A percentile compares a stretch with the other conserved stretches of the same genome.
Conservation (phyloP, 2,329 filamentous ascomycete genomes). For the Fusarium devonianum region DNA sequence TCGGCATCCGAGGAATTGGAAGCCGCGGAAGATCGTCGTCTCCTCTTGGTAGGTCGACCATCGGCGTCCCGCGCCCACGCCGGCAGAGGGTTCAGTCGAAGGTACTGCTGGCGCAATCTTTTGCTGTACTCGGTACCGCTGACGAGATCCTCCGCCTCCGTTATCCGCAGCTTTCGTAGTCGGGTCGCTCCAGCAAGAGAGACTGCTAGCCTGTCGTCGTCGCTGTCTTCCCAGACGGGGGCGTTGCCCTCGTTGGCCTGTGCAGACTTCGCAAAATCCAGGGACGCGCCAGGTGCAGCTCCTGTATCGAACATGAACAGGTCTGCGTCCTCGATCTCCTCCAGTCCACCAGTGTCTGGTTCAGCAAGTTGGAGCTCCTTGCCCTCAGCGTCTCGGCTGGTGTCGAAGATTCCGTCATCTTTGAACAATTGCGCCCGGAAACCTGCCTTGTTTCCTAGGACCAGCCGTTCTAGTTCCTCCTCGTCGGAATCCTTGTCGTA, state of each 20-base stretch:
- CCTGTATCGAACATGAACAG: slow-evolving; percentile 85
- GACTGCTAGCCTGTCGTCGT: slow-evolving; percentile 86
- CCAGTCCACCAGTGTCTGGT: slow-evolving; percentile 61
- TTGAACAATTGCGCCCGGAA: slow-evolving; percentile 78
- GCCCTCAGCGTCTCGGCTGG: slow-evolving; percentile 46
- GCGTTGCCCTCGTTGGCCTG: slow-evolving; percentile 48
- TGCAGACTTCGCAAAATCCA: slow-evolving; percentile 42
- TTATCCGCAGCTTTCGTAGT: slow-evolving; percentile 81
- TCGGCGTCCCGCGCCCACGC: slow-evolving; percentile 65
- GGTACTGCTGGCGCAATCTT: slow-evolving; percentile 80
- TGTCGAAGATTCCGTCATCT: slow-evolving; percentile 52
- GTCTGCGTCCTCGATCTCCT: slow-evolving; percentile 75
- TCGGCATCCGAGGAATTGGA: slow-evolving; percentile 62
- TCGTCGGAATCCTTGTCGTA: slow-evolving; percentile 81
- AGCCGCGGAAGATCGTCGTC: slow-evolving; percentile 59
- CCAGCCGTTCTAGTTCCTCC: slow-evolving; percentile 83
- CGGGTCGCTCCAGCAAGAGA: slow-evolving; percentile 80
- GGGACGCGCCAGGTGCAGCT: slow-evolving; percentile 49
- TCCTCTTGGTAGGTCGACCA: slow-evolving; percentile 58
- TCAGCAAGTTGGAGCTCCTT: slow-evolving; percentile 48
- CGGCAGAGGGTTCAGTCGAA: slow-evolving; percentile 65
- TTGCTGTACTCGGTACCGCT: slow-evolving; percentile 85
- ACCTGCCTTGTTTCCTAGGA: slow-evolving; percentile 86
- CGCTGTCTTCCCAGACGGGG: slow-evolving; percentile 90
- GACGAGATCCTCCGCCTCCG: slow-evolving; percentile 85